Base-by-base conservation (phyloP, 1,284 basidiomycete genomes). In the Cryptococcus maquisensis region DNA sequence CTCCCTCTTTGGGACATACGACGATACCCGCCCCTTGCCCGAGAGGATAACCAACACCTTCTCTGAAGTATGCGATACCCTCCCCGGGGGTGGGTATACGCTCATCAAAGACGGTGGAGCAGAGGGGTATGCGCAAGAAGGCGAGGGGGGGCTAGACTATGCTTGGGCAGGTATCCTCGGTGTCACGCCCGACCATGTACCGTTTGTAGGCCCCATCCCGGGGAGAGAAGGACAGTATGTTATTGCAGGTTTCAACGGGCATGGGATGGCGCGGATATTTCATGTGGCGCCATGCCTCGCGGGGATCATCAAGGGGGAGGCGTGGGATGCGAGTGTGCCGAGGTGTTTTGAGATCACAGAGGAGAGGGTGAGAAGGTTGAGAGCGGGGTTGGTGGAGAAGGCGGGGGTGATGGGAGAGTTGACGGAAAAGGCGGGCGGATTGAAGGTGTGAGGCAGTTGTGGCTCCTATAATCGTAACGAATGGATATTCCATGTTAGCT, bases 241-340 rank as follows among this genome's bases (percentile, higher is more conserved):
- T 28, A 65, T 62, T 0, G 69, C 64, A 1, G 71, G 72, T 1
- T 72, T 66, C 56, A 71, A 71, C 32, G 72, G 72, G 1, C 71
- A 74, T 49, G 71, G 66, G 4, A 67, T 72, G 71, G 71, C 73
- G n/a, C 58, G 71, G 16, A 75, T 73, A 51, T 70, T 73, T 57
- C 60, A 68, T 28, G 68, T 67, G 36, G 73, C 69, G 3, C 73
- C 73, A 2, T 57, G 61, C 18, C 59, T 73, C 3, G 71, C 70
- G 12, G 21, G 26, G 9, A 53, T 65, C 44, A 65, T 74, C 1
- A 50, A 57, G 18, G 61, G 56, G 10, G 66, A 64, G 8, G 52
- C 59, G 36, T 73, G 69, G 65, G 66, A 69, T 26, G 28, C 50
- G 7, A 60, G 53, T 2, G 63, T 74, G 60, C 72, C 72, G 0